phyloP scores from a whole-genome alignment of 2,329 filamentous ascomycete species.

The Fusarium pseudograminearum region DNA sequence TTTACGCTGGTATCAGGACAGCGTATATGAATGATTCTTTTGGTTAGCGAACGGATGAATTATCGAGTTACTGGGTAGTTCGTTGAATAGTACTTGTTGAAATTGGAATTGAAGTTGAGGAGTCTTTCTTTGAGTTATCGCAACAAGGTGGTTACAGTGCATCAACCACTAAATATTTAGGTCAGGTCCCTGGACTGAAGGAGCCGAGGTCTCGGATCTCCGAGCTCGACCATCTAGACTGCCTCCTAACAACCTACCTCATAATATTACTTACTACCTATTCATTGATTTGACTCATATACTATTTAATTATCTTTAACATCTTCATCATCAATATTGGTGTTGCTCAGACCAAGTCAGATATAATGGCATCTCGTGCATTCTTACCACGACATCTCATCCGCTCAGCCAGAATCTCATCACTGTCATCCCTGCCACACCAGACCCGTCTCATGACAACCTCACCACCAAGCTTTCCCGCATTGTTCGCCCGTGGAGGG shows the following conservation, averaged over 20 bases:
- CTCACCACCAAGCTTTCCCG: constrained; percentile 50
- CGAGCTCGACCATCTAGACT: not conserved
- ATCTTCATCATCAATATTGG: not conserved
- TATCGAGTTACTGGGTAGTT: not conserved
- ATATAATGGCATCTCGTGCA: constrained; percentile 1
- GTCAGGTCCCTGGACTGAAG: not conserved
- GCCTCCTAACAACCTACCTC: not conserved
- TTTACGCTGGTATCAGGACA: not conserved
- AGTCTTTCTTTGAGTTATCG: not conserved
- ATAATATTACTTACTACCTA: not conserved
- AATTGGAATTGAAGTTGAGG: not conserved
- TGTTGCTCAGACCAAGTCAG: too few relatives aligned
- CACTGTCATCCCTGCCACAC: constrained; percentile 1
- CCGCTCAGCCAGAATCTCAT: not conserved
- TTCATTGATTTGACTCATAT: not conserved
- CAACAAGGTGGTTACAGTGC: constrained; percentile 6
- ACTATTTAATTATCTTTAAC: too few relatives aligned
- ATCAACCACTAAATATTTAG: constrained; percentile 19
- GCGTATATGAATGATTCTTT: not conserved
- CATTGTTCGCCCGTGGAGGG: constrained; percentile 67
- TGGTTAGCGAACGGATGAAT: not conserved
- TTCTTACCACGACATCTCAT: constrained; percentile 9
- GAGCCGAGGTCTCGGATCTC: constrained; percentile 19
- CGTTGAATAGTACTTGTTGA: not conserved
- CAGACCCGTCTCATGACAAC: constrained; percentile 17